Evolutionary conservation across 176 grass and related monocot species (phyloP).

Genomic region (Saccharum spontaneum): DNA sequence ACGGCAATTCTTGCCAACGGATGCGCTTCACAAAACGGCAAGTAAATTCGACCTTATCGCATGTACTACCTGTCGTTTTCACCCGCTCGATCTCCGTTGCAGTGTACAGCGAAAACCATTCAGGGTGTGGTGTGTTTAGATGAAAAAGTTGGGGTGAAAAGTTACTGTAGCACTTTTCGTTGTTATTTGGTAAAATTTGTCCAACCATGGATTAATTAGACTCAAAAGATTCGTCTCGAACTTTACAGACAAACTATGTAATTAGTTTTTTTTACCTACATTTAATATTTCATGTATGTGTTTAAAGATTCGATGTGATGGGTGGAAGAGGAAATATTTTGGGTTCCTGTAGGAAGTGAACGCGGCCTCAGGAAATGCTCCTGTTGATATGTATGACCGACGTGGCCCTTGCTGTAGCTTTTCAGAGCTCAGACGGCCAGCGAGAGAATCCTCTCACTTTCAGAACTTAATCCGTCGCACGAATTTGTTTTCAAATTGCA

Average conservation of each 20-base stretch:
- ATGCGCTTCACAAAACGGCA: not conserved
- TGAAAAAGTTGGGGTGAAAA: no score
- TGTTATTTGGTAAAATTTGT: no score
- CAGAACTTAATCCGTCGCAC: not conserved
- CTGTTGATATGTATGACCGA: not conserved
- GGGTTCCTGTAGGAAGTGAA: no score
- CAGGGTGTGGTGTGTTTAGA: no score
- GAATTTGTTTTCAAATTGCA: not conserved
- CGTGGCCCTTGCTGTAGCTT: not conserved
- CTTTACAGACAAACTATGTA: no score
- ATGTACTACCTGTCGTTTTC: conserved; percentile 6
- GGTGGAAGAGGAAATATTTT: no score
- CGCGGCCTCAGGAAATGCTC: not conserved
- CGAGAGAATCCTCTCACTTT: not conserved
- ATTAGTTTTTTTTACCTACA: no score
- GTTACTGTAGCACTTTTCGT: no score
- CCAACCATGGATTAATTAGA: no score
- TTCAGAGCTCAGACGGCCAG: not conserved
- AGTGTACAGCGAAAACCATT: not conserved
- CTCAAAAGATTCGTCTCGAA: no score
- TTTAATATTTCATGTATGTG: no score
- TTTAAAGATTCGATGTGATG: no score
- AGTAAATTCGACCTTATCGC: not conserved
- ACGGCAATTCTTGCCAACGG: not conserved
- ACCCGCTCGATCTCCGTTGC: not conserved